Percentiles rank a stretch among this genome's conserved stretches.
Conservation (phyloP, 2,329 filamentous ascomycete species). For the Magnaporthales sp. region DNA sequence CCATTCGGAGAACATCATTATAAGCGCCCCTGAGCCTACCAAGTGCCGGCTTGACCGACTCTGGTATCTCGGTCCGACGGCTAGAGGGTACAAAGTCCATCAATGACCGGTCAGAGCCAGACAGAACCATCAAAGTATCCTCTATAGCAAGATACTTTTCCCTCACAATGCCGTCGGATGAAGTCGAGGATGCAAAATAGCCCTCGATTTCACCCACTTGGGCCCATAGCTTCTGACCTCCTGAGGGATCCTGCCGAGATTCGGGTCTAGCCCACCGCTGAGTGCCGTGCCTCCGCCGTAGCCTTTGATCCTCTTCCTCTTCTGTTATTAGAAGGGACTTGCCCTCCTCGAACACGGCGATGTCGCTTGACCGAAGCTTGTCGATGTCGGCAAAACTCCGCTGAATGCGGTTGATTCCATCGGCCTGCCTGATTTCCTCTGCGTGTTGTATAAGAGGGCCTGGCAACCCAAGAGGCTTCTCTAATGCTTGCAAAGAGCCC, state of each 20-base stretch:
- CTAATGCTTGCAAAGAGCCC: conserved; percentile 84
- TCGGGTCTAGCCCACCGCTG: conserved; percentile 70
- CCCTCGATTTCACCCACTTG: conserved; percentile 74
- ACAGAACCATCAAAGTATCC: conserved; percentile 64
- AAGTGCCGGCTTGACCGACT: conserved; percentile 71
- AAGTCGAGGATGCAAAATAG: conserved; percentile 63
- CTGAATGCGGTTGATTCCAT: conserved; percentile 69
- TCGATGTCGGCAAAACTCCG: conserved; percentile 81
- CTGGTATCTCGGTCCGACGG: conserved; percentile 67
- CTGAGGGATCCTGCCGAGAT: conserved; percentile 55
- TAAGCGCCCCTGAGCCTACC: conserved; percentile 68
- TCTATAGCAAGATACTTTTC: conserved; percentile 73
- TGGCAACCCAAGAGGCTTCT: conserved; percentile 87
- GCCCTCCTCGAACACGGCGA: conserved; percentile 74
- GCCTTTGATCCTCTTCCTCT: conserved; percentile 70
- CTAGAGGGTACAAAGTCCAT: conserved; percentile 87
- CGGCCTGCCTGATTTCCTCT: conserved; percentile 86
- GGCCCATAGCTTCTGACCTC: conserved; percentile 60
- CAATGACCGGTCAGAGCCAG: conserved; percentile 69
- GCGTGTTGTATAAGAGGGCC: conserved; percentile 80
- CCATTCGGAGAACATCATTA: conserved; percentile 77
- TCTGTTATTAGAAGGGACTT: conserved; percentile 70
- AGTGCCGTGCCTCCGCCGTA: conserved; percentile 74
- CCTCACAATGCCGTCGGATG: conserved; percentile 54
- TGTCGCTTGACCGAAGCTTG: conserved; percentile 75